A percentile compares a stretch with the other conserved stretches of the same genome.
Conservation (phyloP, 140 eudicot genomes). For the Flaveria floridana region DNA sequence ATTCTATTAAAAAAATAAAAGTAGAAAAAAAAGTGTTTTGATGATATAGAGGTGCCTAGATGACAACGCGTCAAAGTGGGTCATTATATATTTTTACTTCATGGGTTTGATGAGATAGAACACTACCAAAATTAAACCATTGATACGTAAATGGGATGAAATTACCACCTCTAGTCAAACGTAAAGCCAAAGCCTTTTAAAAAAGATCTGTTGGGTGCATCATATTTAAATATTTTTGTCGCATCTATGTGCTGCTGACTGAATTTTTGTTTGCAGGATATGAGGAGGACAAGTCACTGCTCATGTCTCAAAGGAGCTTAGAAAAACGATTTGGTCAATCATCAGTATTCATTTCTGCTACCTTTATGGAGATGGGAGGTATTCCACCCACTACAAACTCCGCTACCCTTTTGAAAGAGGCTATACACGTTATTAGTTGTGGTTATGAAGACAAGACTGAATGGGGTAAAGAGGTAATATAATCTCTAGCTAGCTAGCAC, state of each 20-base stretch:
- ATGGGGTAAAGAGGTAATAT: constrained; percentile 83
- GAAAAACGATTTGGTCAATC: constrained; percentile 89
- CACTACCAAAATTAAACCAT: not conserved
- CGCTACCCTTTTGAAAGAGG: constrained; percentile 68
- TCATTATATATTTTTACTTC: not conserved
- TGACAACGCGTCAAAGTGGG: not conserved
- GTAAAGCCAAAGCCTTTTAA: too few relatives aligned
- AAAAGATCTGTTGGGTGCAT: too few relatives aligned
- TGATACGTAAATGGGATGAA: not conserved
- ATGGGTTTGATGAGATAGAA: not conserved
- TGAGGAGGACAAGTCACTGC: constrained; percentile 68
- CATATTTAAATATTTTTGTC: too few relatives aligned
- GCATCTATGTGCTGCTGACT: too few relatives aligned
- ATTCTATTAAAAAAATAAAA: too few relatives aligned
- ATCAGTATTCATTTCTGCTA: constrained; percentile 74
- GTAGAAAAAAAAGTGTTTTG: not conserved
- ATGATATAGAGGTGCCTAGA: not conserved
- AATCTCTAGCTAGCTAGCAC: not conserved
- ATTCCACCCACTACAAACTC: constrained; percentile 74
- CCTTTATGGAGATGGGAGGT: constrained; percentile 79
- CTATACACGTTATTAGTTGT: constrained; percentile 80
- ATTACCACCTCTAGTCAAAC: not conserved
- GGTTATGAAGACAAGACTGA: constrained; percentile 81
- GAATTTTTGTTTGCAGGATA: constrained; percentile 45
- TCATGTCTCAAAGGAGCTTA: constrained; percentile 76